Percentiles rank a stretch among this genome's conserved stretches.
Evolutionary conservation across 2,329 filamentous ascomycete genomes (phyloP).

Genomic region (Epichloe elymi): DNA sequence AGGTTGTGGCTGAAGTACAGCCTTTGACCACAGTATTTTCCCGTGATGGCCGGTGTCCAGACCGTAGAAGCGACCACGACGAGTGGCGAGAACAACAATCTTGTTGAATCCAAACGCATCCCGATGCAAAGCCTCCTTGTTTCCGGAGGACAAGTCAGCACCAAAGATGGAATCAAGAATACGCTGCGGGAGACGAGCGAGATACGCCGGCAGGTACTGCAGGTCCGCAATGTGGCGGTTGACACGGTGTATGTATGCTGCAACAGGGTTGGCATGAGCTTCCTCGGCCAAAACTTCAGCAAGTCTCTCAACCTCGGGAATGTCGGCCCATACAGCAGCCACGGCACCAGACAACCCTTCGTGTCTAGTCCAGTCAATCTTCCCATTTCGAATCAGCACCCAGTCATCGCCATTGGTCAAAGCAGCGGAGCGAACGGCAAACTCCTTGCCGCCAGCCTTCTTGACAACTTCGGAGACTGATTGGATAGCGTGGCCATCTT

Average conservation of each 20-base stretch:
- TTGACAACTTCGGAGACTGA: conserved; percentile 73
- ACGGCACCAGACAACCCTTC: conserved; percentile 74
- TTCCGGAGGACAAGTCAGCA: conserved; percentile 31
- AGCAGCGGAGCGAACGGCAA: conserved; percentile 66
- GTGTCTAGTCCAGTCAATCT: conserved; percentile 63
- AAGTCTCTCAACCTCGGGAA: conserved; percentile 59
- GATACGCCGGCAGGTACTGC: conserved; percentile 59
- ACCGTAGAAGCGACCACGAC: conserved; percentile 65
- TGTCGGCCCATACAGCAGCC: conserved; percentile 68
- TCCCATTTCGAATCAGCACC: conserved; percentile 73
- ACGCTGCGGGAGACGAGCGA: conserved; percentile 54
- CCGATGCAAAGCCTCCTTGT: conserved; percentile 36
- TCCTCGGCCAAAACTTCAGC: conserved; percentile 76
- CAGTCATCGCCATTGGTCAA: conserved; percentile 60
- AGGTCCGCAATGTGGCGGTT: conserved; percentile 72
- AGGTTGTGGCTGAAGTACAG: conserved; percentile 43
- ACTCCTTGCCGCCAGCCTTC: conserved; percentile 48
- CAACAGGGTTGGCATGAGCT: conserved; percentile 64
- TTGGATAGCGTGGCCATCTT: conserved; percentile 40
- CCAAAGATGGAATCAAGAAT: conserved; percentile 53
- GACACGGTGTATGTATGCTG: conserved; percentile 80
- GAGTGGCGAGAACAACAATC: conserved; percentile 66
- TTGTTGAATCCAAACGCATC: conserved; percentile 86
- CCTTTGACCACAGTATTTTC: conserved; percentile 60
- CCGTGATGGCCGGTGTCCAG: conserved; percentile 67